A percentile compares a stretch with the other conserved stretches of the same genome.
phyloP scores from a whole-genome alignment of 2,329 filamentous ascomycete species.

The Aureobasidium sp. region DNA sequence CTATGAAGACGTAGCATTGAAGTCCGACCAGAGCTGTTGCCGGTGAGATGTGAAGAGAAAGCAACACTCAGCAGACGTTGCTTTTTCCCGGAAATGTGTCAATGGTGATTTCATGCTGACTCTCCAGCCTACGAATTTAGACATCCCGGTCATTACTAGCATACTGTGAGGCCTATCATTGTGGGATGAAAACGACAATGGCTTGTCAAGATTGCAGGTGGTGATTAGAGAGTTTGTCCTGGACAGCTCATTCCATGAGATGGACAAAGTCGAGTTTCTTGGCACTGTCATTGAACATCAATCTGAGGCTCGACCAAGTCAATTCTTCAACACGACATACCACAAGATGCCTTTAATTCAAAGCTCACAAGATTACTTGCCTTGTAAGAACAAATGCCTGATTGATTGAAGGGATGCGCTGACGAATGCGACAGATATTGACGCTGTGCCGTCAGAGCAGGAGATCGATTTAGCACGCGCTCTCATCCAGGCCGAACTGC shows the following conservation, averaged over 20 bases:
- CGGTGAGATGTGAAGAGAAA: too few relatives aligned
- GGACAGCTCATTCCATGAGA: background rate
- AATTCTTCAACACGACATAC: background rate
- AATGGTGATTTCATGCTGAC: too few relatives aligned
- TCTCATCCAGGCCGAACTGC: constrained; percentile 61
- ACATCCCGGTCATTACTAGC: too few relatives aligned
- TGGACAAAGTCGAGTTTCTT: background rate
- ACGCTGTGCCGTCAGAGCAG: constrained; percentile 56
- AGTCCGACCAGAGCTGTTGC: too few relatives aligned
- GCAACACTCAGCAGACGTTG: too few relatives aligned
- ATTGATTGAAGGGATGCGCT: constrained; percentile 17
- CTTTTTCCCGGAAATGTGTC: too few relatives aligned
- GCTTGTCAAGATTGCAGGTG: too few relatives aligned
- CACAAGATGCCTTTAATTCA: constrained; percentile 57
- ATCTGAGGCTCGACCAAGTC: background rate
- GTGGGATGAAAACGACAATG: too few relatives aligned
- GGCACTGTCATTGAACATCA: background rate
- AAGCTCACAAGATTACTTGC: constrained; percentile 69
- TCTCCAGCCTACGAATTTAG: too few relatives aligned
- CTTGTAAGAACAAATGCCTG: constrained; percentile 49
- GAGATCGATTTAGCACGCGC: constrained; percentile 59
- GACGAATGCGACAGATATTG: constrained; percentile 57
- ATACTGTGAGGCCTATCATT: too few relatives aligned
- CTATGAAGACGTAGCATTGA: too few relatives aligned
- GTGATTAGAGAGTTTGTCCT: too few relatives aligned